A percentile compares a stretch with the other conserved stretches of the same genome.
Evolutionary conservation across 306 rosid genomes (phyloP).

Genomic region (Gastrolobium villosum): DNA sequence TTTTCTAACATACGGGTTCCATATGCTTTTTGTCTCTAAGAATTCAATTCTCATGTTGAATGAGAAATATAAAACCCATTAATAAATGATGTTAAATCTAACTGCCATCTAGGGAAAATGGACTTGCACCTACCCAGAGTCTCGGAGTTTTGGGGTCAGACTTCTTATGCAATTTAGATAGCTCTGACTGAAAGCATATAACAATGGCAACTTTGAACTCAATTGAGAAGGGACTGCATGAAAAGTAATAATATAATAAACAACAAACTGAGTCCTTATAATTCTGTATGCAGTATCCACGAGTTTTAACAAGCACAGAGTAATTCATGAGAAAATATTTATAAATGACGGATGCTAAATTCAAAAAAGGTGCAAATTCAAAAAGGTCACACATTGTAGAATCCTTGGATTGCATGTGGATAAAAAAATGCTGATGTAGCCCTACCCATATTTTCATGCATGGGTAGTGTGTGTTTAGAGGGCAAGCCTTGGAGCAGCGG

Average conservation of each 20-base stretch:
- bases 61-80: too few species aligned
- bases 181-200: constrained; percentile 80
- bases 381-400: background rate
- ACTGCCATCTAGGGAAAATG: background rate
- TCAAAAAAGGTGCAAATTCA: background rate
- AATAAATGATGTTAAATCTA: constrained; percentile 17
- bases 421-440: background rate
- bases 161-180: constrained; percentile 73
- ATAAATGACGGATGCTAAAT: background rate
- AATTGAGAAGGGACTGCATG: constrained; percentile 89
- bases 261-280: constrained; percentile 32
- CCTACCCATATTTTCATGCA: background rate
- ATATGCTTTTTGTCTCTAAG: too few species aligned
- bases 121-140: constrained; percentile 74
- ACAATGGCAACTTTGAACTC: constrained; percentile 83
- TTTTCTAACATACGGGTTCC: too few species aligned
- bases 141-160: constrained; percentile 86
- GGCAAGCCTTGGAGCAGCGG: too few species aligned
- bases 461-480: too few species aligned
- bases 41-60: too few species aligned
- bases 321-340: background rate
- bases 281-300: background rate
- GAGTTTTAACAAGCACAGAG: constrained; percentile 4
- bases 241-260: constrained; percentile 30
- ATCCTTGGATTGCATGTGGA: background rate